Evolutionary conservation across 2,329 filamentous ascomycete species (phyloP).

Genomic region (Chaetomiaceae sp.): DNA sequence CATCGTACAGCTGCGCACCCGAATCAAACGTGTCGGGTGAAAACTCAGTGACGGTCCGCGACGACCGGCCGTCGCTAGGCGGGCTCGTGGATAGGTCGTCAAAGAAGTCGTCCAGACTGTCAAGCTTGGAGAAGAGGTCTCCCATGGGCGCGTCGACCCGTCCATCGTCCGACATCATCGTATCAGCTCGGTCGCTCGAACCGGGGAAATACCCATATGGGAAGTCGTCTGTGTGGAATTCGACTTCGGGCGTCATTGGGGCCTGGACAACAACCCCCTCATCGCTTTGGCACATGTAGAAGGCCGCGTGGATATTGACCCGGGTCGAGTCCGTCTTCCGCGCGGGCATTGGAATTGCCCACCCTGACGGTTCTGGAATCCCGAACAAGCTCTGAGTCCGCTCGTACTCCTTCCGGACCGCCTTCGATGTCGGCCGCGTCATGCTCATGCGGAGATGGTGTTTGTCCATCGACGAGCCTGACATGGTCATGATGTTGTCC

Average conservation of each 20-base stretch:
- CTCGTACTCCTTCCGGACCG: conserved; percentile 90
- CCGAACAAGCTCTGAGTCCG: conserved; percentile 92
- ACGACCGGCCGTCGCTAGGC: conserved; percentile 58
- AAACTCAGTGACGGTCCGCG: conserved; percentile 61
- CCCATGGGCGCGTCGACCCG: conserved; percentile 70
- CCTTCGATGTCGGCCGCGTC: conserved; percentile 80
- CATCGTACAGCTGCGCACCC: conserved; percentile 81
- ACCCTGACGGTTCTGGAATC: conserved; percentile 91
- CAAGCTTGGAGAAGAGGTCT: conserved; percentile 75
- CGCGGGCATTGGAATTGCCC: conserved; percentile 91
- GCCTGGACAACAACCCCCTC: conserved; percentile 55
- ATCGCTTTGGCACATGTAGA: conserved; percentile 81
- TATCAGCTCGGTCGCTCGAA: conserved; percentile 69
- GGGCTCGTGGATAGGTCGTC: conserved; percentile 61
- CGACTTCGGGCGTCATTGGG: conserved; percentile 75
- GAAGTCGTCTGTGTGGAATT: conserved; percentile 89
- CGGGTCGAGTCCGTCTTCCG: conserved; percentile 82
- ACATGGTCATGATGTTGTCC: conserved; percentile 93
- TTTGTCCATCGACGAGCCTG: conserved; percentile 85
- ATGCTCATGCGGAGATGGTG: conserved; percentile 98
- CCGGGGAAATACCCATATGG: conserved; percentile 73
- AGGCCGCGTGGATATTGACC: conserved; percentile 90
- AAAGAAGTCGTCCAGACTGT: conserved; percentile 78
- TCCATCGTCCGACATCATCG: conserved; percentile 85
- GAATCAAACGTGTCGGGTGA: conserved; percentile 64